Evolutionary conservation across 805 yeast species (phyloP), one percentile per base, ranked within the genome.

Genomic region (Teunomyces atbi): DNA sequence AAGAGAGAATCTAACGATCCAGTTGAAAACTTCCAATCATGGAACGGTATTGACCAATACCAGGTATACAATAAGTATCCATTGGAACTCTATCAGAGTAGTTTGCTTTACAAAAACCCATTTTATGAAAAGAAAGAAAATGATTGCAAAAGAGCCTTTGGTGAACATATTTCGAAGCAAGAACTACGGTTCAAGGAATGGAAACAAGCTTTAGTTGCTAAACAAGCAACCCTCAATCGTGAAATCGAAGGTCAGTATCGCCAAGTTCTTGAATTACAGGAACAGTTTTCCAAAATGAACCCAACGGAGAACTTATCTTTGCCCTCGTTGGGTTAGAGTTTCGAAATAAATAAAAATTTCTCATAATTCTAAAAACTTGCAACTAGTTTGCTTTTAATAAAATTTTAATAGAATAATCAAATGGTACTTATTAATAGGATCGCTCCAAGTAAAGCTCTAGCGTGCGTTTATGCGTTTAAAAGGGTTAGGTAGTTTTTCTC

Each of bases 161-260:
- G 73, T 18, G 74, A 68, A 15, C 58, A 71, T 19, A 74, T 80
- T 35, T 58, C 64, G 11, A 45, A 56, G 3, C 84, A 84, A 57
- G 88, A 83, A 50, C 65, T 59, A 40, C 75, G 78, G 50, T 83
- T 84, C 52, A 78, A 77, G 56, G 81, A 76, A 27, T 83, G 89
- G 88, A 82, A 82, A 56, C 64, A 62, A 45, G 78, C 78, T 0
- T 65, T 86, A 41, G 69, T 77, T 42, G 71, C 69, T 15, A 78
- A 78, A 56, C 90, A 85, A 61, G 68, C 66, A n/a, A 61, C 62
- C 44, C 76, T 80, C 51, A 84, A 84, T 53, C 61, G 68, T 37
- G 85, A 79, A 45, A 74, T 85, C 47, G 81, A 77, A 2, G 19
- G 15, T 16, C 28, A 29, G 6, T 34, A 41, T 18, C 19, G 15